These are phyloP conservation scores for Guadua angustifolia DNA, from an alignment of 176 grass and related monocot species.

Conservation along the genomic window DNA sequence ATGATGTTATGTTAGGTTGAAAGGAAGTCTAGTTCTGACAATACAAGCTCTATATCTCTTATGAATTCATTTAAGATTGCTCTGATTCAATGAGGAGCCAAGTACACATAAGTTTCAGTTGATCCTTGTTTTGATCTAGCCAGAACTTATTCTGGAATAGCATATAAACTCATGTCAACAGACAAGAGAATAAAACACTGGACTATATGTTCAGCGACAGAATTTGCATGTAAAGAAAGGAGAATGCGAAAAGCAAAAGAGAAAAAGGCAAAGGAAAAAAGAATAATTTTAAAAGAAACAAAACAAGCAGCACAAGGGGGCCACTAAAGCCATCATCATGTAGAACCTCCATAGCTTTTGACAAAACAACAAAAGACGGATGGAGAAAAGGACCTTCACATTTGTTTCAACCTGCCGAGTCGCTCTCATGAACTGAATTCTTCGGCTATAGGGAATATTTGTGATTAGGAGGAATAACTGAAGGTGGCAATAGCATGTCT, in stretches of 20 bases:
- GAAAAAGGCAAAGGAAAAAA: neutral
- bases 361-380: neutral
- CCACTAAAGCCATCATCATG: neutral
- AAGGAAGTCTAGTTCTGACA: constrained; percentile 27
- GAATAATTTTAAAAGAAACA: neutral
- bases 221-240: constrained; percentile 21
- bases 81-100: neutral
- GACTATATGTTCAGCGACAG: neutral
- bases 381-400: neutral
- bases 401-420: constrained; percentile 10
- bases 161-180: neutral
- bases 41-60: neutral
- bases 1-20: constrained; percentile 10
- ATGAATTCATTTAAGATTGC: neutral
- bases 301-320: neutral
- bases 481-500: neutral
- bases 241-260: neutral
- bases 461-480: neutral
- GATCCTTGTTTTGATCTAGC: neutral
- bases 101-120: constrained; percentile 18
- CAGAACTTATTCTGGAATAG: constrained; percentile 16
- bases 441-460: neutral
- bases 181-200: constrained; percentile 1
- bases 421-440: constrained; percentile 23
- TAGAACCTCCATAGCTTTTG: neutral